Evolutionary conservation across 352 stramenopile genomes (phyloP), one percentile per base, ranked within the genome.

Genomic region (Saprolegnia parasitica): DNA sequence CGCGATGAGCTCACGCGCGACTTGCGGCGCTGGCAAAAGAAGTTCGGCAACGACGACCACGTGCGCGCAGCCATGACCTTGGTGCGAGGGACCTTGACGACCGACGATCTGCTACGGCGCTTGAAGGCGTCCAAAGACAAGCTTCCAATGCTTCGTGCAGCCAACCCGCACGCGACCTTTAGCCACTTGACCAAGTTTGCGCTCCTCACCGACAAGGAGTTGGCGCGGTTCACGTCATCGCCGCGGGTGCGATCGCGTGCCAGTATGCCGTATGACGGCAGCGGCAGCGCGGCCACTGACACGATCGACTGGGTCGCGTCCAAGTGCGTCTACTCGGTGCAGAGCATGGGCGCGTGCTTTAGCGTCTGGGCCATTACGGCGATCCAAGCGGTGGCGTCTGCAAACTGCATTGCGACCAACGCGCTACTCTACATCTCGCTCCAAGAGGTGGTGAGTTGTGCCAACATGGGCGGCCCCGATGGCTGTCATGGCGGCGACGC

Each of bases 341-440:
- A 98, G 74, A 96, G 97, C 67, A 95, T 98, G 77, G 90, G 89
- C 16, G 84, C 88, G 68, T 99, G 96, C 72, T 95, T 94, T 24
- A 98, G 94, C 39, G 98, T 95, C 82, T 99, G 96, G 96, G 93
- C 96, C 10, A 98, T 98, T 67, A 98, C 95, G 8, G 91, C 91
- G 1, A 81, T 96, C 4, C 88, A 90, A 4, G 93, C 86, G 6
- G 74, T 97, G 1, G 94, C 98, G 77, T 90, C 89, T 9, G 90
- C 83, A 3, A 84, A 96, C 73, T 96, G 88, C 35, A 85, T 98
- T 37, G 62, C 72, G 13, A 81, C 76, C 18, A 90, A 79, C 4
- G 77, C 74, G 2, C 73, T 90, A 15, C 75, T 88, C 20, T 81
- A 86, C 68, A 81, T 98, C 18, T 97, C 87, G 29, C 88, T 98